Conservation (phyloP, 2,329 filamentous ascomycete species). For the Capronia americana region DNA sequence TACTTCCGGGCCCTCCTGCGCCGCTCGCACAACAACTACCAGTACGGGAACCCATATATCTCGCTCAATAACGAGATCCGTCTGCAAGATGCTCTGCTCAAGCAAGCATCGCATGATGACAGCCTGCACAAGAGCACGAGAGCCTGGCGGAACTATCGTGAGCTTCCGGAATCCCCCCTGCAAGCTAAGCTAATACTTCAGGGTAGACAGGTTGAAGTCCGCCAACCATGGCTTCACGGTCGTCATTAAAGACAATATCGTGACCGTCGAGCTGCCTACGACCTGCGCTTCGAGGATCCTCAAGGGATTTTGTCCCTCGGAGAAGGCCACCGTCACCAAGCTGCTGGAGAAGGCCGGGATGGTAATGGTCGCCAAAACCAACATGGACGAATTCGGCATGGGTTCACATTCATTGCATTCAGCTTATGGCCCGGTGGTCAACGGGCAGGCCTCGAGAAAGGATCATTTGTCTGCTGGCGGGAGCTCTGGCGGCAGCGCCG, state of each 20-base stretch:
- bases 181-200: neutral
- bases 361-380: conserved; percentile 77
- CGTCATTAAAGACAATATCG: conserved; percentile 80
- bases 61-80: conserved; percentile 14
- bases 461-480: conserved; percentile 74
- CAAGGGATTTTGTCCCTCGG: conserved; percentile 73
- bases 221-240: conserved; percentile 46
- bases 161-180: neutral
- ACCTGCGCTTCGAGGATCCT: conserved; percentile 84
- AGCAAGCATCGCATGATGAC: conserved; percentile 1
- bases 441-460: conserved; percentile 50
- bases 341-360: conserved; percentile 70
- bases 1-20: conserved; percentile 11
- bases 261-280: conserved; percentile 68
- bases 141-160: conserved; percentile 18
- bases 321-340: conserved; percentile 79
- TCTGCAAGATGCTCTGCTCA: conserved; percentile 15
- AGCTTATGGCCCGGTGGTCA: conserved; percentile 66
- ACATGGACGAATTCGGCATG: conserved; percentile 97
- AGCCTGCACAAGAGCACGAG: conserved; percentile 17
- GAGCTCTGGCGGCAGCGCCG: conserved; percentile 91
- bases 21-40: conserved; percentile 18
- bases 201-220: conserved; percentile 27
- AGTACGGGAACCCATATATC: conserved; percentile 28
- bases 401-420: conserved; percentile 80